phyloP scores from a whole-genome alignment of 306 rosid genomes.

The Castanea mollissima region DNA sequence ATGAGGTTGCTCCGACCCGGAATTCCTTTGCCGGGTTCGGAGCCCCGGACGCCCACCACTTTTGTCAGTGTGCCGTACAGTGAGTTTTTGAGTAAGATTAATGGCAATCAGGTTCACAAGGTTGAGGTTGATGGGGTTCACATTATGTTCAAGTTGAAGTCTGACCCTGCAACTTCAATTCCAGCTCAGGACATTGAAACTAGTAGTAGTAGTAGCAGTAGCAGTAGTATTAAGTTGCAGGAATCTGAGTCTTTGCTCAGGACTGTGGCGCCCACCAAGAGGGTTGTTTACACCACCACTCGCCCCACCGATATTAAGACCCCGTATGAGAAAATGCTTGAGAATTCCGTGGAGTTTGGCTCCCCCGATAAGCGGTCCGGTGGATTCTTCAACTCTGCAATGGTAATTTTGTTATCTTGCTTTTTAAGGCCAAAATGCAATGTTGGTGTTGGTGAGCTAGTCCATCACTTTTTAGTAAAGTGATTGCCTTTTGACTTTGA shows the following conservation, averaged over 20 bases:
- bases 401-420: slow-evolving; percentile 48
- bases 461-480: no score
- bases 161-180: slow-evolving; percentile 31
- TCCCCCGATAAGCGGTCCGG: slow-evolving; percentile 90
- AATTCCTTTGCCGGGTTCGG: slow-evolving; percentile 83
- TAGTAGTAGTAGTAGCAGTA: no score
- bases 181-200: slow-evolving; percentile 40
- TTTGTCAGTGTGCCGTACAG: slow-evolving; percentile 84
- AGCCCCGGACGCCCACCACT: slow-evolving; percentile 66
- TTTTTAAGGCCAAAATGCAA: neutral
- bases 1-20: slow-evolving; percentile 85
- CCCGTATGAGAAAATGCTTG: slow-evolving; percentile 93
- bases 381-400: slow-evolving; percentile 80
- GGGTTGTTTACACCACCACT: slow-evolving; percentile 81
- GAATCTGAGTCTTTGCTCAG: slow-evolving; percentile 38
- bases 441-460: no score
- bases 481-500: no score
- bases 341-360: slow-evolving; percentile 91
- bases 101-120: slow-evolving; percentile 76
- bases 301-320: slow-evolving; percentile 91
- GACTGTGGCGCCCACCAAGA: slow-evolving; percentile 64
- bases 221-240: slow-evolving; percentile 44
- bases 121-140: slow-evolving; percentile 97
- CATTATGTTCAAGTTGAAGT: slow-evolving; percentile 83
- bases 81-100: slow-evolving; percentile 79